Conservation (phyloP, 2,329 filamentous ascomycete species). For the Diplocarpon rosae region DNA sequence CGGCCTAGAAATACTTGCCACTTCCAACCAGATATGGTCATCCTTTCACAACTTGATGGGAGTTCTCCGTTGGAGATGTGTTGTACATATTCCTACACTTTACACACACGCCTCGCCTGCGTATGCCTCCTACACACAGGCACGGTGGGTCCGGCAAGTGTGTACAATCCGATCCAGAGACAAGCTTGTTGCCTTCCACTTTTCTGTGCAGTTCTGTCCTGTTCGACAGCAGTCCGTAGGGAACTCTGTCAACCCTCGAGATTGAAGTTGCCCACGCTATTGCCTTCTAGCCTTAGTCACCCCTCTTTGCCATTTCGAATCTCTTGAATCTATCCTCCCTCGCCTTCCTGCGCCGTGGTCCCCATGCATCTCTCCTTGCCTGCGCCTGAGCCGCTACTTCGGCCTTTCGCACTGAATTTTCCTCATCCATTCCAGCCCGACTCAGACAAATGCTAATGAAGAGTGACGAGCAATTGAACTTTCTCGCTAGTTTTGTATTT, state of each 20-base stretch:
- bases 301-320: slow-evolving; percentile 26
- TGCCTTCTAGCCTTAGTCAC: slow-evolving; percentile 13
- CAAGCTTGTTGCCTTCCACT: neutral
- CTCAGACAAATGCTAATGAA: slow-evolving; percentile 49
- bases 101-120: slow-evolving; percentile 5
- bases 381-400: slow-evolving; percentile 36
- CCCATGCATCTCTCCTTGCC: slow-evolving; percentile 44
- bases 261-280: neutral
- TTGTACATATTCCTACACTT: slow-evolving; percentile 14
- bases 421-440: slow-evolving; percentile 22
- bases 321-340: slow-evolving; percentile 44
- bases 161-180: slow-evolving; percentile 3
- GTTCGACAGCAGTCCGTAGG: neutral
- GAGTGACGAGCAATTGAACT: slow-evolving; percentile 43
- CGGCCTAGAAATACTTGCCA: too few species aligned
- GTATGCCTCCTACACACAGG: slow-evolving; percentile 8
- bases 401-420: slow-evolving; percentile 32
- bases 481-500: slow-evolving; percentile 39
- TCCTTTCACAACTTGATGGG: neutral
- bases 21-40: too few species aligned
- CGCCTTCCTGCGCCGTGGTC: slow-evolving; percentile 42
- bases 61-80: slow-evolving; percentile 2
- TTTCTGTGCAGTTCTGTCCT: neutral
- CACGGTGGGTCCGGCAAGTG: neutral
- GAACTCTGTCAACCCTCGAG: neutral